Evolutionary conservation across 305 asterid genomes (phyloP).

Genomic region (Fraxinus sp.): DNA sequence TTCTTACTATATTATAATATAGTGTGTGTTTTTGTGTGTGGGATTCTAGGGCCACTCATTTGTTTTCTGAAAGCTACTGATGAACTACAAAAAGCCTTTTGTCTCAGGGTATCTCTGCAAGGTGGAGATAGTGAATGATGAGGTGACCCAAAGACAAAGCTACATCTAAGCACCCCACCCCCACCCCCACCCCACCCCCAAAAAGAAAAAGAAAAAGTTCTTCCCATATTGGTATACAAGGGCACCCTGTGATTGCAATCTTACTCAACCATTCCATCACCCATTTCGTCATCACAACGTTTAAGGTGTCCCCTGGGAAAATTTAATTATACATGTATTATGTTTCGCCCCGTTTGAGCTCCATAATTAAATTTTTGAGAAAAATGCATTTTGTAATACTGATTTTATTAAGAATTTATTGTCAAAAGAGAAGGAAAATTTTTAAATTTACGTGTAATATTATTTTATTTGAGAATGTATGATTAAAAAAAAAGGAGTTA

Average conservation of each 20-base stretch:
- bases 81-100: conserved; percentile 57
- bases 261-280: conserved; percentile 65
- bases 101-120: conserved; percentile 41
- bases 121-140: conserved; percentile 39
- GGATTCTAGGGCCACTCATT: conserved; percentile 57
- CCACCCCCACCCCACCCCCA: neutral
- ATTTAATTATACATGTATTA: neutral
- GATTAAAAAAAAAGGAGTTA: too few species aligned
- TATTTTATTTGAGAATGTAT: too few species aligned
- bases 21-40: conserved; percentile 17
- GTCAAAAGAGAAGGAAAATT: too few species aligned
- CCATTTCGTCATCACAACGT: conserved; percentile 56
- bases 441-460: too few species aligned
- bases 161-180: conserved; percentile 18
- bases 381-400: too few species aligned
- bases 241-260: conserved; percentile 56
- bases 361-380: too few species aligned
- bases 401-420: too few species aligned
- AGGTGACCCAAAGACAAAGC: conserved; percentile 49
- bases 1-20: conserved; percentile 22
- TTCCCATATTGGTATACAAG: conserved; percentile 35
- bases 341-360: too few species aligned
- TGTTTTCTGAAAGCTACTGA: conserved; percentile 58
- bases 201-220: neutral
- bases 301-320: neutral